Evolutionary conservation across 2,329 filamentous ascomycete species (phyloP).

Genomic region (Dactylellina sp.): DNA sequence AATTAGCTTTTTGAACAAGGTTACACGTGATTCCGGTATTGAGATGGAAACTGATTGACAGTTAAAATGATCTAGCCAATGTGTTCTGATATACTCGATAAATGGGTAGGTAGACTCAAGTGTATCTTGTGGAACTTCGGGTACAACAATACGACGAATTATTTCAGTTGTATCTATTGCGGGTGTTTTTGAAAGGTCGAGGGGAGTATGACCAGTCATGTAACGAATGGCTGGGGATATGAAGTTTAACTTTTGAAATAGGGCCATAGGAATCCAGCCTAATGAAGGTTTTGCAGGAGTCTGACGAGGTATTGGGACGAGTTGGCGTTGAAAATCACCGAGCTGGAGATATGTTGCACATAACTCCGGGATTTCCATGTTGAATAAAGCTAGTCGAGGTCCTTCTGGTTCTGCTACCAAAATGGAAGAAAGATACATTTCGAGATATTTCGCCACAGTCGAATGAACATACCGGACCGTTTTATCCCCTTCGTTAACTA

Average conservation of each 20-base stretch:
- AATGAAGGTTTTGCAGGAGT: neutral
- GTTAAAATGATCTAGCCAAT: conserved; percentile 29
- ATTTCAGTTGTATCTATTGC: neutral
- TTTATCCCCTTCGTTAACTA: conserved; percentile 10
- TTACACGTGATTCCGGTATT: neutral
- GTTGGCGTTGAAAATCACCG: conserved; percentile 16
- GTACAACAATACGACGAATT: neutral
- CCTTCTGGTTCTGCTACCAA: neutral
- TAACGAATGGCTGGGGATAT: conserved; percentile 2
- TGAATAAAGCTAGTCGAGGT: neutral
- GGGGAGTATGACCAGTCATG: neutral
- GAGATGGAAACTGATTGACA: too few species aligned
- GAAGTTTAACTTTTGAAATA: neutral
- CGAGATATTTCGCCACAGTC: conserved; percentile 27
- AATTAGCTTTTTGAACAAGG: neutral
- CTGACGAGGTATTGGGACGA: neutral
- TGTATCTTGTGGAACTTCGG: neutral
- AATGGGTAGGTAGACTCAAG: conserved; percentile 7
- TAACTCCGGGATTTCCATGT: neutral
- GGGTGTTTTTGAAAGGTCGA: neutral
- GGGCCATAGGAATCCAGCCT: conserved; percentile 5
- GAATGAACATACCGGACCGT: conserved; percentile 42
- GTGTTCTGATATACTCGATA: conserved; percentile 6
- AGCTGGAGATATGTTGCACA: conserved; percentile 29
- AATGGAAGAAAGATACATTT: neutral